These are phyloP conservation scores for Deuterostichococcus epilithicus DNA, from an alignment of 139 green algal species.

Conservation along the genomic window DNA sequence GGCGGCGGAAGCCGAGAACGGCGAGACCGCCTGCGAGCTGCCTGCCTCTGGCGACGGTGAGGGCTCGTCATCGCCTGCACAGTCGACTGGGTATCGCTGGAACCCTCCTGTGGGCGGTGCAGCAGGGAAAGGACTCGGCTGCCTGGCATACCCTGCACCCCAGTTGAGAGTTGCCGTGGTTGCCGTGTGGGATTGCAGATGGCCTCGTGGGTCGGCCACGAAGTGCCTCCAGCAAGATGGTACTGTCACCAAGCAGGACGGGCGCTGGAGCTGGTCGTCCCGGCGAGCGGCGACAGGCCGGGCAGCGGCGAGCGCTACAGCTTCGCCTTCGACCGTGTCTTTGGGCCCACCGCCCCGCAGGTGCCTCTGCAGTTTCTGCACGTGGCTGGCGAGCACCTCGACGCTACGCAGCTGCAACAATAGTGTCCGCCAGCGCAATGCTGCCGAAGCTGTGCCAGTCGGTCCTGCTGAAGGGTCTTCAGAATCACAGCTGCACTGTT, in stretches of 20 bases:
- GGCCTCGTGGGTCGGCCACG: too few species aligned
- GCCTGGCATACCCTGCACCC: too few species aligned
- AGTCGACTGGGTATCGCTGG: too few species aligned
- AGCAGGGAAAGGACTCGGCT: constrained; percentile 9
- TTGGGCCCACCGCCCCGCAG: constrained; percentile 61
- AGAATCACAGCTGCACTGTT: too few species aligned
- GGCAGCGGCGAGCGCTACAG: constrained; percentile 15
- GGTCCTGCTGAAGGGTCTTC: too few species aligned
- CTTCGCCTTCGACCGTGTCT: constrained; percentile 79
- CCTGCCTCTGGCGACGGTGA: not conserved
- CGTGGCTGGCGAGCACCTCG: not conserved
- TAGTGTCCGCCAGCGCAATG: not conserved
- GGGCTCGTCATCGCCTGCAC: too few species aligned
- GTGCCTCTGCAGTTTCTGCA: constrained; percentile 1
- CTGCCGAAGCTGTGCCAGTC: too few species aligned
- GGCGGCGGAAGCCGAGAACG: constrained; percentile 8
- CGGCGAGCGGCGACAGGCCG: constrained; percentile 24
- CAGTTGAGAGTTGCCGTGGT: too few species aligned
- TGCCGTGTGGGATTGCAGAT: too few species aligned
- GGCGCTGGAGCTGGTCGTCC: constrained; percentile 37
- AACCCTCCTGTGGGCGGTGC: too few species aligned
- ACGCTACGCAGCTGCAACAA: not conserved
- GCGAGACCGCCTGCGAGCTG: constrained; percentile 2
- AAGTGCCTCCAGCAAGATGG: not conserved
- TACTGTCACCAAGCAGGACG: constrained; percentile 13